phyloP scores from a whole-genome alignment of 192 early-diverging fungal genomes.

The Coemansia reversa region DNA sequence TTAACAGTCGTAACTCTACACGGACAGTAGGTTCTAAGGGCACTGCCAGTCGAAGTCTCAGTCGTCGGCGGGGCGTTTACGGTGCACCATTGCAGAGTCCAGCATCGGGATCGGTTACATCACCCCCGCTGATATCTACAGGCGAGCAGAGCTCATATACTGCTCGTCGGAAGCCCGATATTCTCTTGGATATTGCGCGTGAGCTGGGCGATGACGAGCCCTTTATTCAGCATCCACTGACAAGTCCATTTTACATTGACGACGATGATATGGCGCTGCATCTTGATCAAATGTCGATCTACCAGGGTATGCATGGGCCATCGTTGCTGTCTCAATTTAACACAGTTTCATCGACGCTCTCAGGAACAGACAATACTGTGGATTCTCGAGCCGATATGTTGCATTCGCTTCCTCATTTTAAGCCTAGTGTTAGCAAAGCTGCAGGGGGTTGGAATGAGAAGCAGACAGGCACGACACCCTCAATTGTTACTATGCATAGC shows the following conservation, averaged over 20 bases:
- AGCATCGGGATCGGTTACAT: background rate
- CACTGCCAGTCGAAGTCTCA: background rate
- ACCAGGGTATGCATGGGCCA: constrained; percentile 16
- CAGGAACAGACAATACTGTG: background rate
- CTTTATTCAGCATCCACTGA: constrained; percentile 12
- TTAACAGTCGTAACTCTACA: constrained; percentile 13
- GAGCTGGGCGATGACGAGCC: constrained; percentile 49
- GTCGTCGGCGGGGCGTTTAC: constrained; percentile 42
- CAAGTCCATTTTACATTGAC: constrained; percentile 39
- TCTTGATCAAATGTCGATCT: constrained; percentile 29
- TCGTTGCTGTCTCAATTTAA: constrained; percentile 23
- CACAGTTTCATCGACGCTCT: constrained; percentile 9
- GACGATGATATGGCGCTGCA: constrained; percentile 39
- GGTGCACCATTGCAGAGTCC: constrained; percentile 29
- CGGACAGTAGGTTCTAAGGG: constrained; percentile 11
- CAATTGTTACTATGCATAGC: background rate
- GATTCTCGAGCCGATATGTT: constrained; percentile 8
- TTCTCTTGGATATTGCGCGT: constrained; percentile 50
- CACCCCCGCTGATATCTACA: constrained; percentile 3
- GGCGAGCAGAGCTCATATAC: constrained; percentile 11
- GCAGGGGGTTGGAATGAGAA: constrained; percentile 1
- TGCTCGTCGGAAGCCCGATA: constrained; percentile 14
- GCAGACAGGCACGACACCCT: background rate
- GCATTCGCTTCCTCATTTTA: constrained; percentile 26
- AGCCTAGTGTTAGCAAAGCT: background rate